Base-by-base conservation (phyloP, 2,329 filamentous ascomycete species). In the Alternaria burnsii region DNA sequence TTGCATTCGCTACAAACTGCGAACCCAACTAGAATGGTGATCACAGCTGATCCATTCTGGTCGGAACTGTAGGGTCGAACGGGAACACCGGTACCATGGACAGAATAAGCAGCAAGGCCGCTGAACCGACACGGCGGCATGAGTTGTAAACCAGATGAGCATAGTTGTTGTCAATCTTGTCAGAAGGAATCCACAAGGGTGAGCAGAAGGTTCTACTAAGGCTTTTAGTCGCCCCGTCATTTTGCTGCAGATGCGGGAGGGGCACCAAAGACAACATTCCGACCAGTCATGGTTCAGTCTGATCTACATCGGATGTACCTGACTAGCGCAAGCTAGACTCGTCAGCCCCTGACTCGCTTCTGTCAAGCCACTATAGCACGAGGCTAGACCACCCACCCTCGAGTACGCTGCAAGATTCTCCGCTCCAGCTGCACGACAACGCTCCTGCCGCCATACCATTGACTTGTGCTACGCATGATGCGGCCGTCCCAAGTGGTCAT, bases 291-390 rank as follows among this genome's bases (percentile, higher is more conserved):
- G 34, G 51, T 59, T 28, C 60, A 58, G 62, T 36, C 34, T 56
- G 66, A 69, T 70, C 65, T 58, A 61, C 69, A 51, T 58, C 54
- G 61, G 28, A 50, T 58, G 59, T 61, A 65, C 69, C 69, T 74
- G 71, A 71, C 71, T 74, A 71, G 72, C 63, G 71, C 67, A 58
- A 48, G 55, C 57, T 59, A 63, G 65, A 63, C 69, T 62, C 22
- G 3, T 61, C 46, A 59, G 48, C 61, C 65, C 58, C 54, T 61
- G 54, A 53, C 54, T 61, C 58, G 58, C 54, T 52, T 53, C 47
- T 22, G 42, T 43, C 58, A 63, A 62, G 65, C 70, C 68, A 69
- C 61, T 51, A 65, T 34, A 47, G 53, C 52, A 62, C 67, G 61
- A 50, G 59, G 58, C 68, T 66, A 70, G 55, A 59, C 59, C 54